A percentile compares a stretch with the other conserved stretches of the same genome.
These are phyloP conservation scores for Fusarium chlamydosporum DNA, from an alignment of 2,329 filamentous ascomycete species.

Conservation along the genomic window DNA sequence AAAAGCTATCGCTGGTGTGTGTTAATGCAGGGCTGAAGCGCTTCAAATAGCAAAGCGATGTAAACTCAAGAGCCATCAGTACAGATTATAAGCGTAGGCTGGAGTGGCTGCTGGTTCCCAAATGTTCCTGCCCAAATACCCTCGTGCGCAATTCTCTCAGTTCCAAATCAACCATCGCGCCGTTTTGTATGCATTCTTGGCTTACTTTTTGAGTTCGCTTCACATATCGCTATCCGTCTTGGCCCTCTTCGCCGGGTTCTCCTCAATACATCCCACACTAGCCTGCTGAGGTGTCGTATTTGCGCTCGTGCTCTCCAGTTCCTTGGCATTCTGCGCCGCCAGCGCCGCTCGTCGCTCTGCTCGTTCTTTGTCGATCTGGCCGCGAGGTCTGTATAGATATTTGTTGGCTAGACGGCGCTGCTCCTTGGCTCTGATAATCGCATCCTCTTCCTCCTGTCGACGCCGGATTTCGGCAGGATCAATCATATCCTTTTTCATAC, in stretches of 20 bases:
- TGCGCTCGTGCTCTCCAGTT: background rate
- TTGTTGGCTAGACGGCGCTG: slow-evolving; percentile 45
- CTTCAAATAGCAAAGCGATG: background rate
- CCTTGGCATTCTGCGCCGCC: slow-evolving; percentile 11
- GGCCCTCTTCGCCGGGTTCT: background rate
- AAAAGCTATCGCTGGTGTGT: background rate
- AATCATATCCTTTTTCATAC: slow-evolving; percentile 41
- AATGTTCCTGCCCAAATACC: background rate
- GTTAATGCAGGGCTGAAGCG: background rate
- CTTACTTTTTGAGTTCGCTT: background rate
- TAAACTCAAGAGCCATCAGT: background rate
- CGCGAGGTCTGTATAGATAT: slow-evolving; percentile 43
- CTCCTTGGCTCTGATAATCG: slow-evolving; percentile 34
- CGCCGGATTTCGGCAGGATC: slow-evolving; percentile 33
- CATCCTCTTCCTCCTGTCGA: slow-evolving; percentile 37
- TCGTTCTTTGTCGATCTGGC: slow-evolving; percentile 40
- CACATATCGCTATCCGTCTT: slow-evolving; percentile 1
- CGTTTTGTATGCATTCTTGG: background rate
- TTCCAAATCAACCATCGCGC: too few relatives aligned
- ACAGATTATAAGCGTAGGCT: background rate
- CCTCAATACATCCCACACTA: background rate
- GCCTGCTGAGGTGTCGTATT: background rate
- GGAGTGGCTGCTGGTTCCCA: background rate
- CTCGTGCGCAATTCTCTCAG: too few relatives aligned
- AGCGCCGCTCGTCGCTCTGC: slow-evolving; percentile 29